These are phyloP conservation scores for Sarcodon aspratus DNA, from an alignment of 768 basidiomycete genomes.

Conservation along the genomic window DNA sequence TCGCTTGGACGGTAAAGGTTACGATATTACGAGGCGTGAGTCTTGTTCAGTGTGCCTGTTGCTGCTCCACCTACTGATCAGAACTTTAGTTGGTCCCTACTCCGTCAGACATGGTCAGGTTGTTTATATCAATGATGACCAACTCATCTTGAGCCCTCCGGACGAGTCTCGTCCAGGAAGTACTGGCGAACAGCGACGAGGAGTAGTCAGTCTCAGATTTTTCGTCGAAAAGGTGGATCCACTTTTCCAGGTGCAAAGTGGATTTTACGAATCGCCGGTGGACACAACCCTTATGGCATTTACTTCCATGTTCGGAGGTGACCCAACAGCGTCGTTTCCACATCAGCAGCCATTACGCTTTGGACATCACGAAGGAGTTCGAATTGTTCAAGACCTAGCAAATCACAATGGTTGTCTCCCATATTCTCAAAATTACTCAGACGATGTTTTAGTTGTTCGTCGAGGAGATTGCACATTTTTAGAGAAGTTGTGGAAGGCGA, in stretches of 20 bases:
- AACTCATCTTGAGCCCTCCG: slow-evolving; percentile 26
- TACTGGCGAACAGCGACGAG: slow-evolving; percentile 8
- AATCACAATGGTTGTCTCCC: slow-evolving; percentile 53
- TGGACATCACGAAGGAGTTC: slow-evolving; percentile 39
- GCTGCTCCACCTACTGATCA: slow-evolving; percentile 1
- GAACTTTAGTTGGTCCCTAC: slow-evolving; percentile 63
- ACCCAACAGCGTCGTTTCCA: slow-evolving; percentile 27
- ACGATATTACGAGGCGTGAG: slow-evolving; percentile 77
- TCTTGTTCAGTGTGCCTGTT: slow-evolving; percentile 1
- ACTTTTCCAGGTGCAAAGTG: slow-evolving; percentile 24
- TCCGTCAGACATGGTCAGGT: slow-evolving; percentile 68
- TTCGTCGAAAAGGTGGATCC: slow-evolving; percentile 43
- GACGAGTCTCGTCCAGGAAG: slow-evolving; percentile 14
- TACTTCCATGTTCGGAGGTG: slow-evolving; percentile 62
- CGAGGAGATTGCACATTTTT: slow-evolving; percentile 86
- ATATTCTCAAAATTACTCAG: slow-evolving; percentile 37
- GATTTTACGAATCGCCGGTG: slow-evolving; percentile 24
- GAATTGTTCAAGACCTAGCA: slow-evolving; percentile 34
- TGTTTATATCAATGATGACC: slow-evolving; percentile 69
- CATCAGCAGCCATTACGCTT: slow-evolving; percentile 27
- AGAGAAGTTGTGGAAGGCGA: slow-evolving; percentile 66
- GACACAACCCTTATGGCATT: slow-evolving; percentile 46
- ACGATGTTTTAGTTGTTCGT: slow-evolving; percentile 47
- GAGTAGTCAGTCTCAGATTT: slow-evolving; percentile 47
- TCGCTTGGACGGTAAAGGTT: slow-evolving; percentile 74